Percentiles rank a stretch among this genome's conserved stretches.
phyloP scores from a whole-genome alignment of 225 moss, liverwort and hornwort genomes.

The Marchantia paleacea region DNA sequence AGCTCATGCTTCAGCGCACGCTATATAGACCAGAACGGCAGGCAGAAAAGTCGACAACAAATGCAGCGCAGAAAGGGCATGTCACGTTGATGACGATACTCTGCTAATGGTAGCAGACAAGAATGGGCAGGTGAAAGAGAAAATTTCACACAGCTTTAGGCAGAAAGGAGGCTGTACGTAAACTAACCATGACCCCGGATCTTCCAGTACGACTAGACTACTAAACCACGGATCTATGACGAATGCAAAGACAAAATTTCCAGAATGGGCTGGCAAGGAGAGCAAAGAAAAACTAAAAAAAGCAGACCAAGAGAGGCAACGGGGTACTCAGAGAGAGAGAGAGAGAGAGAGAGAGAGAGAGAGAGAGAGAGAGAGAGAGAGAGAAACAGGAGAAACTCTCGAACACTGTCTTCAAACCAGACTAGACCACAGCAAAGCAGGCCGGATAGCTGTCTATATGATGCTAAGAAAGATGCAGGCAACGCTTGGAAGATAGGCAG shows the following conservation, averaged over 20 bases:
- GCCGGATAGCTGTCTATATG: not conserved
- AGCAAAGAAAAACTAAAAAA: too few species aligned
- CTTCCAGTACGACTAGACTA: not conserved
- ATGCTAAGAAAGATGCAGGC: not conserved
- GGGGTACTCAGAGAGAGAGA: too few species aligned
- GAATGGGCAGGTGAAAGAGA: not conserved
- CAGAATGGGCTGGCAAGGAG: not conserved
- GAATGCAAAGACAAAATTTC: not conserved
- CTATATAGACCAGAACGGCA: not conserved
- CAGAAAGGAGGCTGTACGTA: not conserved
- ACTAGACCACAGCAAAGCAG: not conserved
- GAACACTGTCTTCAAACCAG: not conserved
- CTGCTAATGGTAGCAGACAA: not conserved
- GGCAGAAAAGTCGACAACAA: not conserved
- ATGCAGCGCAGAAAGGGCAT: not conserved
- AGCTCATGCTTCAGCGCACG: slow-evolving; percentile 2
- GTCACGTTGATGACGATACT: slow-evolving; percentile 4
- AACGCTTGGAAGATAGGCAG: not conserved
- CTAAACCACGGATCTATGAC: not conserved
- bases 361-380: not conserved
- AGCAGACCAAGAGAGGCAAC: too few species aligned
- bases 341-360: not conserved
- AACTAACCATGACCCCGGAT: not conserved
- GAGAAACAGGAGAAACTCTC: not conserved
- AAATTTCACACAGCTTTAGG: not conserved